Base-by-base conservation (phyloP, 2,329 filamentous ascomycete species). In the Alternaria panax region DNA sequence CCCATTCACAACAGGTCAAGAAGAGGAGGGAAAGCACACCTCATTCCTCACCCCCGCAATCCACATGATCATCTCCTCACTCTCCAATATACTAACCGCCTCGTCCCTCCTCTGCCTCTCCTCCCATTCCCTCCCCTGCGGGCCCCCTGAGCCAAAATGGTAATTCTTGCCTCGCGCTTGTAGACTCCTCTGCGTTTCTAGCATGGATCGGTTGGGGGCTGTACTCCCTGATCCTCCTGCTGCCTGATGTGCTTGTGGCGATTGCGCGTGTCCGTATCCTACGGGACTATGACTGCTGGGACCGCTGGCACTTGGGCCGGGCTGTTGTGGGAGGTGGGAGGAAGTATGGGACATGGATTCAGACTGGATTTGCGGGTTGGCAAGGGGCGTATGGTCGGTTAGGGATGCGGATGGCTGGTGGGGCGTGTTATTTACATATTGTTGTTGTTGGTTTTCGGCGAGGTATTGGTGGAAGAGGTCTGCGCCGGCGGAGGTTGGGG, bases 41-140 rank as follows among this genome's bases (percentile, higher is more conserved):
- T 80, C 78, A 28, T 77, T 69, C 48, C 75, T 47, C 25, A 59
- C 67, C 7, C 54, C 62, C 30, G 69, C 63, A 43, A 69, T 71
- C 76, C 78, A 78, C 11, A 78, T 69, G 34, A 80, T 50, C 73
- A 79, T 62, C 62, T 80, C 79, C 9, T 64, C 64, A 46, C 67
- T 77, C 41, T 74, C 74, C 1, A 80, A 57, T 32, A 79, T 73
- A 16, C 60, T 50, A 0, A 70, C 75, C 0, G 78, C 78, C 40
- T 74, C 63, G 20, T 73, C 62, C 2, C 77, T 62, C 9, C 48
- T 41, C 57, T 77, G 68, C 5, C 72, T 66, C 32, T 56, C 40
- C 34, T 76, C 73, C 24, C 22, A 30, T 6, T 8, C 25, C 51
- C 20, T 22, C 8, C 25, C 32, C 32, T 34, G 22, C 41, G 22